Percentiles rank a stretch among this genome's conserved stretches.
phyloP scores from a whole-genome alignment of 177 flowering plant genomes.

The Vitis hybrid region DNA sequence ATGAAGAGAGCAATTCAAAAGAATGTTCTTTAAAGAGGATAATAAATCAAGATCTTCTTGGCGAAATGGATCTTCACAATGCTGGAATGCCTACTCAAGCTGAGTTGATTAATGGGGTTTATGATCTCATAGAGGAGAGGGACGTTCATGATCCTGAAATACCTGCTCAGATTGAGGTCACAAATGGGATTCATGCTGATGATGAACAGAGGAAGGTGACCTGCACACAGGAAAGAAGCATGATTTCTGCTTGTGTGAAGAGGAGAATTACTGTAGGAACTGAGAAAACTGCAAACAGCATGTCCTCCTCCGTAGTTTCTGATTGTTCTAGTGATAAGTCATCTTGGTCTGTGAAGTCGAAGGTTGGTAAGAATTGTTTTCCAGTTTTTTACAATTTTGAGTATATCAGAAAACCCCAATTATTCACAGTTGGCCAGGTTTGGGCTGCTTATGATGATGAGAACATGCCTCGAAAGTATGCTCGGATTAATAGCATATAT shows the following conservation, averaged over 20 bases:
- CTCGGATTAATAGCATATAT: constrained; percentile 20
- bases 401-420: constrained; percentile 19
- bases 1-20: no score
- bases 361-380: constrained; percentile 7
- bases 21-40: no score
- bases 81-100: no score
- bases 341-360: constrained; percentile 2
- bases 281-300: constrained; percentile 8
- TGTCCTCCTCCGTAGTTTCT: constrained; percentile 1
- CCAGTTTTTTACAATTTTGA: constrained; percentile 32
- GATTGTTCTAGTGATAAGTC: not conserved
- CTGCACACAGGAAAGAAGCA: constrained; percentile 1
- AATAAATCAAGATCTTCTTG: no score
- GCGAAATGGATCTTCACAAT: no score
- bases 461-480: constrained; percentile 29
- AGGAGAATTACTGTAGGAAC: constrained; percentile 1
- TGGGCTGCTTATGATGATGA: constrained; percentile 38
- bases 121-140: no score
- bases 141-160: no score
- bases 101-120: no score
- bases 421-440: constrained; percentile 35
- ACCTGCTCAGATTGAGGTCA: no score
- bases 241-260: constrained; percentile 4
- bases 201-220: no score
- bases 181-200: no score